phyloP scores from a whole-genome alignment of 768 basidiomycete genomes.

The Zangia roseola region DNA sequence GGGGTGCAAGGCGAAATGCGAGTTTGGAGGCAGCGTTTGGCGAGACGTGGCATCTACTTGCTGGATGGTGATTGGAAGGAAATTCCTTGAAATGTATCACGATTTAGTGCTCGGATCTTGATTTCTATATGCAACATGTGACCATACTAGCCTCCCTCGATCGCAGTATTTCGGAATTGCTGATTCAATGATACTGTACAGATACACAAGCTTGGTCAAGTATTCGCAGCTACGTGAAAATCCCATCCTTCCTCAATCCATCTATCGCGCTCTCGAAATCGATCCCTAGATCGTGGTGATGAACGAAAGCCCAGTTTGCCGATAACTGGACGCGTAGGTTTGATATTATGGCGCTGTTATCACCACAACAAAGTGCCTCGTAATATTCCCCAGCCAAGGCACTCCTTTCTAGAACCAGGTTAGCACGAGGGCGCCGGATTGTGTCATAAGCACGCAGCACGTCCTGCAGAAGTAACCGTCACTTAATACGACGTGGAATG shows the following conservation, averaged over 20 bases:
- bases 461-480: conserved; percentile 29
- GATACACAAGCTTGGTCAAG: too few species aligned
- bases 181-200: not conserved
- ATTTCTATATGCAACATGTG: conserved; percentile 4
- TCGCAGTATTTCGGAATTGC: not conserved
- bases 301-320: conserved; percentile 48
- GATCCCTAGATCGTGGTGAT: conserved; percentile 44
- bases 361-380: conserved; percentile 28
- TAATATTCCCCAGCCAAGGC: conserved; percentile 43
- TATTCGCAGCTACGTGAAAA: not conserved
- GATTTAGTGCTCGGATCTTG: conserved; percentile 9
- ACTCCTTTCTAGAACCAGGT: conserved; percentile 46
- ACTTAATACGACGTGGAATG: not conserved
- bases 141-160: conserved; percentile 4
- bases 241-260: conserved; percentile 14
- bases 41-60: conserved; percentile 55
- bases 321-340: conserved; percentile 35
- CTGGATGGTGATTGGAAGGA: conserved; percentile 75
- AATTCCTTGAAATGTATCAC: conserved; percentile 19
- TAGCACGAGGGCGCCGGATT: conserved; percentile 47
- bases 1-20: too few species aligned
- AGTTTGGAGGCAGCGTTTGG: conserved; percentile 57
- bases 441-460: conserved; percentile 47
- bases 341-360: conserved; percentile 26
- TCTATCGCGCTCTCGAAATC: conserved; percentile 37